These are phyloP conservation scores for Fusarium metavorans DNA, from an alignment of 2,329 filamentous ascomycete species.

Conservation along the genomic window DNA sequence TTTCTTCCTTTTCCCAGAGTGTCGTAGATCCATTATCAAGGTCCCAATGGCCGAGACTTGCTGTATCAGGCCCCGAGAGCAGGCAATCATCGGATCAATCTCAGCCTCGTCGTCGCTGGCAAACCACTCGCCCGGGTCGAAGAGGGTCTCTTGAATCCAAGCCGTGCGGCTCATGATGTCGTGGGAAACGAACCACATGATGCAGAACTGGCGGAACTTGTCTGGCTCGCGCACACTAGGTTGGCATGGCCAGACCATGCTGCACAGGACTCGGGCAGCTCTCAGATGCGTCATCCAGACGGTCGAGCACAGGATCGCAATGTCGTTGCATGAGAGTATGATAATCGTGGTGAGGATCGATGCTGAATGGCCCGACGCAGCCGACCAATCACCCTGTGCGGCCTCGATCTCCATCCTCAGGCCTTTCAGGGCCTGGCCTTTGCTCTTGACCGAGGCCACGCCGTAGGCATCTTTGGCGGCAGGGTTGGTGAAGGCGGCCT, in stretches of 20 bases:
- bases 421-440: not conserved
- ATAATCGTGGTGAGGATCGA: slow-evolving; percentile 15
- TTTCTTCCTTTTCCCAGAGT: not conserved
- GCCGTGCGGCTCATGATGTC: slow-evolving; percentile 18
- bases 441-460: slow-evolving; percentile 10
- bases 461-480: not conserved
- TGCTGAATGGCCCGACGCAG: not conserved
- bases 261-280: slow-evolving; percentile 13
- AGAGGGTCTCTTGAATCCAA: slow-evolving; percentile 14
- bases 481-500: not conserved
- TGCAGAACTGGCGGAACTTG: slow-evolving; percentile 10
- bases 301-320: slow-evolving; percentile 1
- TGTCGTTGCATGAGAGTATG: slow-evolving; percentile 11
- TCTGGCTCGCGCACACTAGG: not conserved
- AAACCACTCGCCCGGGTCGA: slow-evolving; percentile 20
- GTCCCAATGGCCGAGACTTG: slow-evolving; percentile 12
- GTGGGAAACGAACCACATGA: slow-evolving; percentile 21
- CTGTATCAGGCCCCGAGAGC: slow-evolving; percentile 12
- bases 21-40: slow-evolving; percentile 4
- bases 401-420: slow-evolving; percentile 9
- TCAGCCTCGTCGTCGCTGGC: slow-evolving; percentile 12
- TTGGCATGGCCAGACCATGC: slow-evolving; percentile 9
- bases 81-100: slow-evolving; percentile 15
- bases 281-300: slow-evolving; percentile 11
- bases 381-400: not conserved